phyloP scores from a whole-genome alignment of 305 asterid genomes.

The Ruellia speciosa region DNA sequence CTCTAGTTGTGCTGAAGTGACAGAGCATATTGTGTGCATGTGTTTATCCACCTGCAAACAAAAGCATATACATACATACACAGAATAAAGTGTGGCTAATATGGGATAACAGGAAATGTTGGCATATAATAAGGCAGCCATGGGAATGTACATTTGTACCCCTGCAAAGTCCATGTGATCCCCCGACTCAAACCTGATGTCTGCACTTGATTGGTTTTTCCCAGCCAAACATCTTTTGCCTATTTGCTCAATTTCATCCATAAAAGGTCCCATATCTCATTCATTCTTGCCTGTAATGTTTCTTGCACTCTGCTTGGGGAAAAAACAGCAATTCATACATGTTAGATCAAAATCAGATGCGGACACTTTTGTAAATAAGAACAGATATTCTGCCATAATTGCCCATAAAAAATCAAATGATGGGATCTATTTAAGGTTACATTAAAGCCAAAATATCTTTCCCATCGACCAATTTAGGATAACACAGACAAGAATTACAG shows the following conservation, averaged over 20 bases:
- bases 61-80: neutral
- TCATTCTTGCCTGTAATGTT: slow-evolving; percentile 3
- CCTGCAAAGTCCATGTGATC: slow-evolving; percentile 55
- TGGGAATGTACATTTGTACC: too few species aligned
- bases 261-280: slow-evolving; percentile 34
- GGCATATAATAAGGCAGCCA: slow-evolving; percentile 40
- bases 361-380: neutral
- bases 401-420: too few species aligned
- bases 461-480: neutral
- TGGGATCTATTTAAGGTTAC: too few species aligned
- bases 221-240: slow-evolving; percentile 40
- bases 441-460: neutral
- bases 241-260: slow-evolving; percentile 40
- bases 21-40: slow-evolving; percentile 22
- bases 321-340: neutral
- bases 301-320: too few species aligned
- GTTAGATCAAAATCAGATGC: neutral
- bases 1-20: slow-evolving; percentile 34
- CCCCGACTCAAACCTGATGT: slow-evolving; percentile 32
- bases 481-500: neutral
- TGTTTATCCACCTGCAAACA: neutral
- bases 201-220: slow-evolving; percentile 16
- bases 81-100: slow-evolving; percentile 27
- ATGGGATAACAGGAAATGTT: slow-evolving; percentile 26
- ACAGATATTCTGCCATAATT: too few species aligned